Conservation (phyloP, 306 rosid species). For the Glycine soja region DNA sequence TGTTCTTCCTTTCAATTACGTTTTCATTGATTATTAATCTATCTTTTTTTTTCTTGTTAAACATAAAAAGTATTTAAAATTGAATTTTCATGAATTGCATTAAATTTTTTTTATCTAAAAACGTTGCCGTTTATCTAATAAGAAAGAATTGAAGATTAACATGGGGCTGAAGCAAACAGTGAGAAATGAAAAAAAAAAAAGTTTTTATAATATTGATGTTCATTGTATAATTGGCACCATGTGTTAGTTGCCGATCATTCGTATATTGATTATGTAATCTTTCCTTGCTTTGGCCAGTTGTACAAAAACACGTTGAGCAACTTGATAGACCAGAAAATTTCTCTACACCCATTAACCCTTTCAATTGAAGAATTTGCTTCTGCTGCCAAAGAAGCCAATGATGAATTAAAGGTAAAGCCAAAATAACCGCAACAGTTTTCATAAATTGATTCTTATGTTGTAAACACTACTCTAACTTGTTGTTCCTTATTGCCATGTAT, state of each 20-base stretch:
- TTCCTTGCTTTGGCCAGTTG: constrained; percentile 53
- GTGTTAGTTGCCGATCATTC: background rate
- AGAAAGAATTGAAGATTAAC: constrained; percentile 14
- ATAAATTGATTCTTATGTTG: constrained; percentile 20
- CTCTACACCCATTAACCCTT: constrained; percentile 60
- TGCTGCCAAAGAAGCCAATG: constrained; percentile 70
- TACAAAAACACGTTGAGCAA: constrained; percentile 62
- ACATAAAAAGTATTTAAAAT: background rate
- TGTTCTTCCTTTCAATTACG: too few species aligned
- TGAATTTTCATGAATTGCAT: constrained; percentile 1
- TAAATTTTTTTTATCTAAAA: background rate
- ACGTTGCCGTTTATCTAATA: background rate
- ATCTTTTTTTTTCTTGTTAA: background rate
- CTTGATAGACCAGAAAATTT: constrained; percentile 55
- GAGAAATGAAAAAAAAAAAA: background rate
- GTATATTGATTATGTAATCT: constrained; percentile 24
- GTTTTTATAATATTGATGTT: background rate
- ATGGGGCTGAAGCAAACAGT: background rate
- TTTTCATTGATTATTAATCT: background rate
- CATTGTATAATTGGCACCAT: constrained; percentile 4
- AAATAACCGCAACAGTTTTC: background rate
- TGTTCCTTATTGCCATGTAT: background rate
- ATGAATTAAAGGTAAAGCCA: constrained; percentile 67
- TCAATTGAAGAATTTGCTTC: constrained; percentile 74
- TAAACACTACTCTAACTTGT: background rate